Evolutionary conservation across 352 stramenopile genomes (phyloP).

Genomic region (Phytophthora ramorum): DNA sequence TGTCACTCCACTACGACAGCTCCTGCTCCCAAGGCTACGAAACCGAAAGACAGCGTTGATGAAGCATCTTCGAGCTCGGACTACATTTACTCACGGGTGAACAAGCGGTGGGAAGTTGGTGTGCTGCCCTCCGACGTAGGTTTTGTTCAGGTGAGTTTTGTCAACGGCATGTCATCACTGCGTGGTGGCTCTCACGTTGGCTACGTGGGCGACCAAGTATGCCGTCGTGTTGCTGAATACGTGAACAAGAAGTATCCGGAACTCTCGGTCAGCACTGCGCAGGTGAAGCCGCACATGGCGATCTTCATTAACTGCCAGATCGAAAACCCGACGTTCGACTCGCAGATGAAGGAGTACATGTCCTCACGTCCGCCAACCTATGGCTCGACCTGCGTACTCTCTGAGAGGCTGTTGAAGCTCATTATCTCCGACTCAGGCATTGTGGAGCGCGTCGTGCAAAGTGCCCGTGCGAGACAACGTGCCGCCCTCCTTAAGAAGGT

Average conservation of each 20-base stretch:
- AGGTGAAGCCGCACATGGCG: conserved; percentile 98
- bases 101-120: conserved; percentile 97
- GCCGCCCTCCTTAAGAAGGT: conserved; percentile 94
- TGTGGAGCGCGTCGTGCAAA: conserved; percentile 94
- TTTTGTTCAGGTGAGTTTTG: conserved; percentile 98
- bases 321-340: conserved; percentile 99
- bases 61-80: conserved; percentile 71
- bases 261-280: conserved; percentile 89
- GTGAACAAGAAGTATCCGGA: conserved; percentile 97
- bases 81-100: conserved; percentile 94
- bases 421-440: conserved; percentile 96
- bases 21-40: neutral
- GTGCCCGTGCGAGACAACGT: conserved; percentile 94
- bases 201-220: conserved; percentile 87
- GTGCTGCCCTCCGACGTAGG: conserved; percentile 91
- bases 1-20: conserved; percentile 60
- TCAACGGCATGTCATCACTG: conserved; percentile 98
- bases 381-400: conserved; percentile 91
- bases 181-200: conserved; percentile 97
- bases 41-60: conserved; percentile 44
- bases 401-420: conserved; percentile 95
- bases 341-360: conserved; percentile 99
- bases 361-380: conserved; percentile 92
- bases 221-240: conserved; percentile 91
- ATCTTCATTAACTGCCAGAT: conserved; percentile 99